Evolutionary conservation across 768 basidiomycete species (phyloP), one percentile per base, ranked within the genome.

Genomic region (Daedaleopsis nitida): DNA sequence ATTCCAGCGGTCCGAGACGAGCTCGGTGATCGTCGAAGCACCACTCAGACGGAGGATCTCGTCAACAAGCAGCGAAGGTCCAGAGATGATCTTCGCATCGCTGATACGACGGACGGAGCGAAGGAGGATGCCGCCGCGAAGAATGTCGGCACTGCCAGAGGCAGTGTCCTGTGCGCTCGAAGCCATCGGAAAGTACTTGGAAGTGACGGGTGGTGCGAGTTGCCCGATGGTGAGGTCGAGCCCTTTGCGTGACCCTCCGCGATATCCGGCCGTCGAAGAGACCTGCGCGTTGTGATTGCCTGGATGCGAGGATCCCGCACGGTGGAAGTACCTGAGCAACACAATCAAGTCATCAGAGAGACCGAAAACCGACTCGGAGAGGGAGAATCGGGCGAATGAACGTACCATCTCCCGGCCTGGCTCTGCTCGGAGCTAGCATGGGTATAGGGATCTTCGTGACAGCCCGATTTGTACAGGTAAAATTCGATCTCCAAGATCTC

Each of bases 1-100:
- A n/a, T 63, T 65, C 88, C 89, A 89, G 66, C 77, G 78, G 10
- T 74, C 68, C 12, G 78, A 72, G 11, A 92, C 87, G 19, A 93
- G 80, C 38, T 85, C 78, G 0, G 78, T 52, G 52, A 92, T 83
- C 45, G 69, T 75, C 6, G 75, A 42, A 0, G 81, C 80, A 7
- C 77, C 75, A 61, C 82, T 84, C 11, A 78, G 72, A 7, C 77
- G 78, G 24, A 93, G 75, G 54, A 93, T 70, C 66, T 88, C 83
- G 68, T 93, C 91, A 13, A 92, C 91, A 48, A 93, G 81, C 2
- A 92, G 79, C 16, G 89, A 91, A 1, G 91, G 91, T 0, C 91
- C 91, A 0, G 86, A 89, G 50, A 87, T 82, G 38, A 91, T 76
- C 57, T 80, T 82, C 23, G 69, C 66, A 55, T 81, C 79, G 6